A percentile compares a stretch with the other conserved stretches of the same genome.
Evolutionary conservation across 2,329 filamentous ascomycete species (phyloP).

Genomic region (Zymoseptoria crescenta): DNA sequence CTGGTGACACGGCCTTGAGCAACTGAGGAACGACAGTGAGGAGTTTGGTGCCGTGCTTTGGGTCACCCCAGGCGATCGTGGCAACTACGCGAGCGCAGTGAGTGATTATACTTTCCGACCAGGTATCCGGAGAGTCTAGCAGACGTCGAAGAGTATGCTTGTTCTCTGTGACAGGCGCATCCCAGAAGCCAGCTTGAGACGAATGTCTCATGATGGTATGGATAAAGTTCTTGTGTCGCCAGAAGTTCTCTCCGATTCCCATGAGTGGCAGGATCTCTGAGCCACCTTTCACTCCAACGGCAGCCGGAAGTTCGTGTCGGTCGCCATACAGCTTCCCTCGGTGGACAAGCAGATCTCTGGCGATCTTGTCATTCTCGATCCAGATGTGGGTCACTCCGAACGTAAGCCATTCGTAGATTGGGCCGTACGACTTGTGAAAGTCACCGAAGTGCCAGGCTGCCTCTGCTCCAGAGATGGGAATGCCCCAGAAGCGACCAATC

Average conservation of each 20-base stretch:
- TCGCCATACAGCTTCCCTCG: constrained; percentile 29
- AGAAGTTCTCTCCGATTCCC: constrained; percentile 26
- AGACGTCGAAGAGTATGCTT: constrained; percentile 28
- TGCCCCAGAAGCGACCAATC: constrained; percentile 28
- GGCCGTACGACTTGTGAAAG: constrained; percentile 29
- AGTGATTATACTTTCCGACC: constrained; percentile 29
- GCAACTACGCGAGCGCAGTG: constrained; percentile 29
- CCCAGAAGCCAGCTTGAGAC: constrained; percentile 25
- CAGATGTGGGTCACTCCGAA: constrained; percentile 28
- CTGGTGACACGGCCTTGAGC: constrained; percentile 29
- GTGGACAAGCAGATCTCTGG: constrained; percentile 28
- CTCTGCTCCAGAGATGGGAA: constrained; percentile 27
- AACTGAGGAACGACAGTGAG: constrained; percentile 27
- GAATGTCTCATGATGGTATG: constrained; percentile 29
- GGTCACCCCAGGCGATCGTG: constrained; percentile 28
- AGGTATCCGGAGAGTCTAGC: constrained; percentile 25
- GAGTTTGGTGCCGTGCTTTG: constrained; percentile 28
- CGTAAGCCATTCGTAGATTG: constrained; percentile 28
- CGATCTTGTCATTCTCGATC: constrained; percentile 31
- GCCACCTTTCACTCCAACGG: constrained; percentile 25
- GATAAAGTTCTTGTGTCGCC: constrained; percentile 31
- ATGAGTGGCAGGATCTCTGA: constrained; percentile 28
- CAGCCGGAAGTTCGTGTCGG: constrained; percentile 29
- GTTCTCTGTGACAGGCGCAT: constrained; percentile 28
- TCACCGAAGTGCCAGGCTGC: constrained; percentile 30